These are phyloP conservation scores for Stemphylium lycopersici DNA, from an alignment of 2,329 filamentous ascomycete genomes.

Conservation along the genomic window DNA sequence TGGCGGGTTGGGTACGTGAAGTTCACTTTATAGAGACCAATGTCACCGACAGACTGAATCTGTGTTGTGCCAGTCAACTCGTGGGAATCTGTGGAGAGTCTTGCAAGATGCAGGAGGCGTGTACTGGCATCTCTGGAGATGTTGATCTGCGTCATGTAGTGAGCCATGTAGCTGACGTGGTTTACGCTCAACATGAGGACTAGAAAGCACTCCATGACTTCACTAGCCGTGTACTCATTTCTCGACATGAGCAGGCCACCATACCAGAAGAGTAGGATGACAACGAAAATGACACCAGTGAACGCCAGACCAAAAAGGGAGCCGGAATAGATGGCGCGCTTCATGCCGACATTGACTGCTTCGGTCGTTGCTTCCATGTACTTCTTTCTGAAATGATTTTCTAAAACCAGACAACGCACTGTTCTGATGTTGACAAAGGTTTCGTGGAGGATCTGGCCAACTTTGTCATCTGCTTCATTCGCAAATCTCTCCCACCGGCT, in stretches of 20 bases:
- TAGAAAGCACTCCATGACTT: conserved; percentile 76
- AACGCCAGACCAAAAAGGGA: conserved; percentile 80
- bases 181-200: conserved; percentile 84
- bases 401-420: conserved; percentile 75
- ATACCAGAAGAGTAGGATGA: conserved; percentile 84
- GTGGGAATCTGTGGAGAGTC: conserved; percentile 64
- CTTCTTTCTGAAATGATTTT: conserved; percentile 71
- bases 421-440: conserved; percentile 80
- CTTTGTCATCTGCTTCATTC: conserved; percentile 66
- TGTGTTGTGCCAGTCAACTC: conserved; percentile 61
- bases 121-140: conserved; percentile 74
- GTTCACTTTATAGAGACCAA: conserved; percentile 65
- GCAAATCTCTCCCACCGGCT: conserved; percentile 74
- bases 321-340: conserved; percentile 70
- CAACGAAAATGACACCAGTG: conserved; percentile 71
- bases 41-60: conserved; percentile 55
- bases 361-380: conserved; percentile 60
- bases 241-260: conserved; percentile 68
- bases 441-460: conserved; percentile 72
- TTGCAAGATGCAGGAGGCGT: conserved; percentile 72
- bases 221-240: conserved; percentile 58
- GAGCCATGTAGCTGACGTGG: conserved; percentile 71
- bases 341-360: conserved; percentile 67
- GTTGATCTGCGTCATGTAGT: conserved; percentile 80
- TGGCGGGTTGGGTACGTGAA: conserved; percentile 74